Evolutionary conservation across 78 protist species (phyloP).

Genomic region (Anaeramoeba flamelloides): DNA sequence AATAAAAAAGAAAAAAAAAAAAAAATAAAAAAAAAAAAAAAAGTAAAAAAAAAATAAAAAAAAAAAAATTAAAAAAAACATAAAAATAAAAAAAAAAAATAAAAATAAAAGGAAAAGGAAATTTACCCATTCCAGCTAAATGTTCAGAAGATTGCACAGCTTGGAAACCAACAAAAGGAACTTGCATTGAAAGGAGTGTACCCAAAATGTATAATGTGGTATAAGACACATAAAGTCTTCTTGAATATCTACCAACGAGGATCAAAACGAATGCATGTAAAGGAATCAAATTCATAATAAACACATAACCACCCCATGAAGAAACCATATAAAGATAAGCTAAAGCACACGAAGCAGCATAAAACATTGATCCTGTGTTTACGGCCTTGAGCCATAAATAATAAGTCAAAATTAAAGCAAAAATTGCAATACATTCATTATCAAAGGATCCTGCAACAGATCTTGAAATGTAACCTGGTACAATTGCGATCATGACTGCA

Average conservation of each 20-base stretch:
- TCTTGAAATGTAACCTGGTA: constrained; percentile 69
- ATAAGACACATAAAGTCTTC: constrained; percentile 70
- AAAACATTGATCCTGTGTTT: constrained; percentile 50
- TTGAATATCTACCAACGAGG: constrained; percentile 56
- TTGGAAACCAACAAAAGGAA: constrained; percentile 71
- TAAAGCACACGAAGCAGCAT: constrained; percentile 36
- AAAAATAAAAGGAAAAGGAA: no score
- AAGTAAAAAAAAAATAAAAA: no score
- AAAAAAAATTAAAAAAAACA: no score
- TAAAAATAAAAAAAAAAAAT: no score
- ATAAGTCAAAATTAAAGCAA: constrained; percentile 73
- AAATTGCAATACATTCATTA: constrained; percentile 92
- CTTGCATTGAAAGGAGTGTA: constrained; percentile 35
- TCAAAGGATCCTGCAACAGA: constrained; percentile 97
- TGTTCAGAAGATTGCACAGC: constrained; percentile 86
- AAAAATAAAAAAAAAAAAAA: no score
- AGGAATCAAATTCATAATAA: constrained; percentile 86
- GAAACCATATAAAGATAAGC: constrained; percentile 71
- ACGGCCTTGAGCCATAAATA: constrained; percentile 68
- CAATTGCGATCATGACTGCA: constrained; percentile 10
- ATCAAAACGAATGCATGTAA: constrained; percentile 61
- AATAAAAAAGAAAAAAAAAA: no score
- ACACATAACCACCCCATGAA: constrained; percentile 99
- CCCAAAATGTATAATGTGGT: constrained; percentile 49
- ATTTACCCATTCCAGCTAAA: constrained; percentile 72